Conservation (phyloP, 768 basidiomycete genomes). For the Naganishia vishniacii region DNA sequence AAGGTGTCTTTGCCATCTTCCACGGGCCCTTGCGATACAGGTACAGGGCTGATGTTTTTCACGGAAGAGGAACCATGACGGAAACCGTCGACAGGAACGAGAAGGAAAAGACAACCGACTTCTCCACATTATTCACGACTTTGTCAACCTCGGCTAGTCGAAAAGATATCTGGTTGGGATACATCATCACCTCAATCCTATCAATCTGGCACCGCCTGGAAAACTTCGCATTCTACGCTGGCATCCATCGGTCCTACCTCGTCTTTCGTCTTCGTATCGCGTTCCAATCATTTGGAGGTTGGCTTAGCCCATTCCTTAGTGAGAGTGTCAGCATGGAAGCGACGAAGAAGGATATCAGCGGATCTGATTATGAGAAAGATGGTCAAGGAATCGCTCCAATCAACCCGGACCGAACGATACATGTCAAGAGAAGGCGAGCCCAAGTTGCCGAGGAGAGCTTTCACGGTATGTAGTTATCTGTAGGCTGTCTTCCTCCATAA, state of each 20-base stretch:
- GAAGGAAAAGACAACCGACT: background rate
- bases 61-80: conserved; percentile 1
- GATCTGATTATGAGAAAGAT: background rate
- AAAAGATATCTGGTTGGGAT: background rate
- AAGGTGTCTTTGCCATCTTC: too few species aligned
- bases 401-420: background rate
- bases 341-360: background rate
- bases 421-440: conserved; percentile 1
- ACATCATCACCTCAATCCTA: background rate
- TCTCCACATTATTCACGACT: conserved; percentile 9
- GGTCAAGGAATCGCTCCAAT: background rate
- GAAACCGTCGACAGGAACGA: conserved; percentile 6
- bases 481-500: too few species aligned
- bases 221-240: conserved; percentile 5
- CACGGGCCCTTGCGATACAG: background rate
- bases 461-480: background rate
- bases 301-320: background rate
- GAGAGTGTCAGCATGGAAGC: background rate
- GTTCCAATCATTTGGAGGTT: background rate
- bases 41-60: background rate
- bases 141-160: background rate
- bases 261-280: conserved; percentile 6
- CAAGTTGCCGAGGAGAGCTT: conserved; percentile 1
- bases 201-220: conserved; percentile 3
- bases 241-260: conserved; percentile 19